Percentiles rank a stretch among this genome's conserved stretches.
Evolutionary conservation across 2,329 filamentous ascomycete species (phyloP).

Genomic region (Lasiodiplodia sp.): DNA sequence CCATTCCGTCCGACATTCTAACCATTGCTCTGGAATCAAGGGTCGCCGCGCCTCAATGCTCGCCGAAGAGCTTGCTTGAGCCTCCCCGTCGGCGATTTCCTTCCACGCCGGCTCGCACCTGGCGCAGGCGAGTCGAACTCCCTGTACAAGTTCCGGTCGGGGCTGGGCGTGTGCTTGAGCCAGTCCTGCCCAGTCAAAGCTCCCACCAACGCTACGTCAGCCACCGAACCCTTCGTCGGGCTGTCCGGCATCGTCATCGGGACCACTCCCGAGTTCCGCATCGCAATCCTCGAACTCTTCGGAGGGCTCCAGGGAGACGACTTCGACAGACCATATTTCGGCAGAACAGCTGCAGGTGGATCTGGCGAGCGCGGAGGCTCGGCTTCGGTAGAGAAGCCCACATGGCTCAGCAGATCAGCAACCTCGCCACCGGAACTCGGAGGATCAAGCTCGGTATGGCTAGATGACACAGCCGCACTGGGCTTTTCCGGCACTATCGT

Average conservation of each 20-base stretch:
- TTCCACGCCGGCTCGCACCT: conserved; percentile 1
- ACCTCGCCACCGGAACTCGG: neutral
- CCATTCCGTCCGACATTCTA: neutral
- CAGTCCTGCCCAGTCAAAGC: conserved; percentile 34
- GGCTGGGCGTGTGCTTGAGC: conserved; percentile 40
- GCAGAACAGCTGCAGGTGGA: neutral
- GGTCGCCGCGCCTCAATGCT: conserved; percentile 12
- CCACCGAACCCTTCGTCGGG: conserved; percentile 14
- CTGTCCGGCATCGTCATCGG: neutral
- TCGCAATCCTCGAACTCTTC: conserved; percentile 1
- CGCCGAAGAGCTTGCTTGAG: conserved; percentile 7
- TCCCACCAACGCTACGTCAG: conserved; percentile 13
- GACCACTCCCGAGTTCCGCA: neutral
- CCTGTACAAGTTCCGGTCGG: conserved; percentile 32
- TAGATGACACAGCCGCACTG: neutral
- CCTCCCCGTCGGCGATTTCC: conserved; percentile 14
- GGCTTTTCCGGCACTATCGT: neutral
- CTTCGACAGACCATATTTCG: neutral
- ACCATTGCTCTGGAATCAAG: neutral
- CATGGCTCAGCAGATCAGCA: neutral
- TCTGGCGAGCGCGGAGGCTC: neutral
- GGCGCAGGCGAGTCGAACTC: conserved; percentile 18
- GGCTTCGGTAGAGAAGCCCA: neutral
- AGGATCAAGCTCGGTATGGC: neutral
- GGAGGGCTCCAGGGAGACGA: conserved; percentile 7